A percentile compares a stretch with the other conserved stretches of the same genome.
Evolutionary conservation across 2,329 filamentous ascomycete species (phyloP).

Genomic region (Colletotrichum sp.): DNA sequence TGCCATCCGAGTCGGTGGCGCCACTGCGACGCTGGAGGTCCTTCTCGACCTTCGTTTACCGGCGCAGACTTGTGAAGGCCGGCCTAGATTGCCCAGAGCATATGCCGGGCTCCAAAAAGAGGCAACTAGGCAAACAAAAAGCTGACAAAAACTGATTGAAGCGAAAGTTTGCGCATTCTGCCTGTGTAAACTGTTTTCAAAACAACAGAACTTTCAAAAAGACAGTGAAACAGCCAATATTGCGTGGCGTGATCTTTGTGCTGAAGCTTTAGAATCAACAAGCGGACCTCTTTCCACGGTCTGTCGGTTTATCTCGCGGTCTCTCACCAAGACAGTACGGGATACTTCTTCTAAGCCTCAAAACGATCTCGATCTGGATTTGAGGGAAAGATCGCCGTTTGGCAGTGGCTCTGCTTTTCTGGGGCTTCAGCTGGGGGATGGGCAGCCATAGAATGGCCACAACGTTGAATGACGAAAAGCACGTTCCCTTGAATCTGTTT

Average conservation of each 20-base stretch:
- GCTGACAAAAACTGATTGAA: not conserved
- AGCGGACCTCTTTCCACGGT: not conserved
- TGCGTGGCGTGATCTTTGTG: not conserved
- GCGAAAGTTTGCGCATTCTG: not conserved
- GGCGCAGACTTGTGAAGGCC: not conserved
- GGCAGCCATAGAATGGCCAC: not conserved
- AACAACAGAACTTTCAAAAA: not conserved
- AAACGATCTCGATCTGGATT: slow-evolving; percentile 6
- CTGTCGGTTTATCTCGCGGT: not conserved
- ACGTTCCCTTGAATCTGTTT: slow-evolving; percentile 14
- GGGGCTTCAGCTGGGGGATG: not conserved
- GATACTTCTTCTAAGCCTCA: not conserved
- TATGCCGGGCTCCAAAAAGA: not conserved
- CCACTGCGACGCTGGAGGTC: not conserved
- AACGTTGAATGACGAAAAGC: slow-evolving; percentile 5
- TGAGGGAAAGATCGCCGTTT: not conserved
- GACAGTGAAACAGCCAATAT: not conserved
- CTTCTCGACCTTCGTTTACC: not conserved
- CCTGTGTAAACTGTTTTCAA: not conserved
- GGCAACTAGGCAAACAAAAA: not conserved
- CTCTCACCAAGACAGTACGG: not conserved
- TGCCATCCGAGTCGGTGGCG: not conserved
- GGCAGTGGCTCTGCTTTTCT: not conserved
- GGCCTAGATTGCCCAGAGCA: not conserved
- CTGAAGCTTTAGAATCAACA: not conserved